A percentile compares a stretch with the other conserved stretches of the same genome.
Evolutionary conservation across 2,329 filamentous ascomycete species (phyloP).

Genomic region (Aureobasidium namibiae): DNA sequence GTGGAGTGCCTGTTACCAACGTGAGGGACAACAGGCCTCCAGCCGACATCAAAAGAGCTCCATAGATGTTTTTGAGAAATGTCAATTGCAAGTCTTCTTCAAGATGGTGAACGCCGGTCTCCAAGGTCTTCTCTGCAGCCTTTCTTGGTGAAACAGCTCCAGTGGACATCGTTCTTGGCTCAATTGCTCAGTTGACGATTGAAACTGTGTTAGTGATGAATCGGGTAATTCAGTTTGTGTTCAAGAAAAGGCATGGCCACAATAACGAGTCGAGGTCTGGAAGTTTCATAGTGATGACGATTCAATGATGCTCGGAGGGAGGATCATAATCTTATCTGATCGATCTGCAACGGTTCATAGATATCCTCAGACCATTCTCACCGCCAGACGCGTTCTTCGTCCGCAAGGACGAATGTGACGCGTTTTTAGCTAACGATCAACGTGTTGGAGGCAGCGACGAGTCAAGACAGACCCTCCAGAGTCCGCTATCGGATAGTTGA

Average conservation of each 20-base stretch:
- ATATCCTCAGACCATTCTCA: conserved; percentile 1
- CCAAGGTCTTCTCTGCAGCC: conserved; percentile 18
- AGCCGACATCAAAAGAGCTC: conserved; percentile 21
- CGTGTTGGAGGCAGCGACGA: background rate
- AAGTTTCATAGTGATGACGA: background rate
- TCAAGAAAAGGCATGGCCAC: background rate
- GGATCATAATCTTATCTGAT: background rate
- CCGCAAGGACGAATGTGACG: background rate
- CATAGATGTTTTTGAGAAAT: conserved; percentile 23
- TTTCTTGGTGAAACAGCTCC: conserved; percentile 19
- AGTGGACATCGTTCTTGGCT: background rate
- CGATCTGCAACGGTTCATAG: background rate
- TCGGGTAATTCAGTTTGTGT: background rate
- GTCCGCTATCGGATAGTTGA: background rate
- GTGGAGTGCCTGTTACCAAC: conserved; percentile 18
- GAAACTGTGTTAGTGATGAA: background rate
- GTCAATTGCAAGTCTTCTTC: conserved; percentile 17
- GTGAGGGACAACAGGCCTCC: conserved; percentile 20
- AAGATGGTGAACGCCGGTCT: conserved; percentile 21
- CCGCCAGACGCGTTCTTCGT: background rate
- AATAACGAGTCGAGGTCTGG: background rate
- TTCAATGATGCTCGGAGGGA: background rate
- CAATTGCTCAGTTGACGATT: background rate
- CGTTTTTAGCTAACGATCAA: background rate
- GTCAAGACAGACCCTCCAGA: background rate